These are phyloP conservation scores for Colletotrichum sp. DNA, from an alignment of 2,329 filamentous ascomycete species.

Conservation along the genomic window DNA sequence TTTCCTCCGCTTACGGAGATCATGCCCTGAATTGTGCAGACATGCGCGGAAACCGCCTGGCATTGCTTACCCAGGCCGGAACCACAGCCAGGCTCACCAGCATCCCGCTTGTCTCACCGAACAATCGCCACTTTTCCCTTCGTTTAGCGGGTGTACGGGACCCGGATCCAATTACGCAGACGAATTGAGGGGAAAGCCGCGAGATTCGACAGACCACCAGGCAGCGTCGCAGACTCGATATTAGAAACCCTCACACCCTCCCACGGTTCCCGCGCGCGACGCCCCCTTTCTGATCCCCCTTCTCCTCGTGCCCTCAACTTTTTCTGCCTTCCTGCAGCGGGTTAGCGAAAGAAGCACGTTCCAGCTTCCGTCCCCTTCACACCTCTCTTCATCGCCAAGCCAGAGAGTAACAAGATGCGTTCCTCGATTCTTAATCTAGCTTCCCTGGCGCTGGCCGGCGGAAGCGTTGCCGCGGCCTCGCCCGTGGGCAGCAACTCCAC, in stretches of 20 bases:
- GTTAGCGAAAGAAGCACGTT: not conserved
- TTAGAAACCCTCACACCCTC: not conserved
- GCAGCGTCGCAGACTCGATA: conserved; percentile 4
- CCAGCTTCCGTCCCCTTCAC: not conserved
- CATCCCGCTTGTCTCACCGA: not conserved
- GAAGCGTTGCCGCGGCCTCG: not conserved
- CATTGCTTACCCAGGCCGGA: not conserved
- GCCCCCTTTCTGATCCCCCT: not conserved
- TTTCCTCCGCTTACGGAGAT: not conserved
- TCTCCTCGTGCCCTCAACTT: not conserved
- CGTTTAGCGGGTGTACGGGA: not conserved
- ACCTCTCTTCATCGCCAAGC: not conserved
- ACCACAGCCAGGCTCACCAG: not conserved
- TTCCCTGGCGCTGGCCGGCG: not conserved
- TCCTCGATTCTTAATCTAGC: not conserved
- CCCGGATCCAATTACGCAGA: not conserved
- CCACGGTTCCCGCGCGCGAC: not conserved
- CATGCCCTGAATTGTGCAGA: not conserved
- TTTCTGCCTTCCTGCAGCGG: not conserved
- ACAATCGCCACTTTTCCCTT: not conserved
- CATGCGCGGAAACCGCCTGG: not conserved
- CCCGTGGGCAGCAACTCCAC: not conserved
- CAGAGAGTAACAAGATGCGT: not conserved
- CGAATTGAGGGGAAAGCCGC: not conserved
- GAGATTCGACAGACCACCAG: not conserved